Evolutionary conservation across 495 filamentous ascomycete species (phyloP).

Genomic region (Penicillium cinerascens): DNA sequence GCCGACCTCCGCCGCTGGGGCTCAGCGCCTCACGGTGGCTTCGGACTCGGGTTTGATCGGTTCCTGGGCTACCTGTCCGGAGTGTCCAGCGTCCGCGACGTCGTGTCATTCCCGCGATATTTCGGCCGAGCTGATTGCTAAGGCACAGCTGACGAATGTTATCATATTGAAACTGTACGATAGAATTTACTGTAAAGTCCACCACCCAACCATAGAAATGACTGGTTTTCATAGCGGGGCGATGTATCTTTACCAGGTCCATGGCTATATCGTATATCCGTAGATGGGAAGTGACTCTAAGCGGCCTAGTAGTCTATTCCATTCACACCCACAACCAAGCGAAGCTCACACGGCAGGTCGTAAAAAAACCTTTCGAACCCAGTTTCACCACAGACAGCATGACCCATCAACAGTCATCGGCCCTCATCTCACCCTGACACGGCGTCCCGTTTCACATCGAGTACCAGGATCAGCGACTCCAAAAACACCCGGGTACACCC

Average conservation of each 20-base stretch:
- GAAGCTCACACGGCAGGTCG: background rate
- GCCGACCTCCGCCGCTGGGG: constrained; percentile 92
- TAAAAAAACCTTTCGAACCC: background rate
- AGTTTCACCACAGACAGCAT: background rate
- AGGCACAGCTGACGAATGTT: constrained; percentile 7
- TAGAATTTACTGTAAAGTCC: constrained; percentile 2
- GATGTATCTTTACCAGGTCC: background rate
- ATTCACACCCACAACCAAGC: background rate
- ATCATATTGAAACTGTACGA: constrained; percentile 18
- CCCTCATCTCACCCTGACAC: background rate
- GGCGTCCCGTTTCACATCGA: background rate
- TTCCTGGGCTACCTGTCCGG: constrained; percentile 83
- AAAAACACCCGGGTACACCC: background rate
- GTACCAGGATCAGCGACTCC: background rate
- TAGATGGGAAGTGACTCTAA: background rate
- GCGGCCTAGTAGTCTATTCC: background rate
- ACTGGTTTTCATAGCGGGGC: background rate
- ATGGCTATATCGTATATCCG: background rate
- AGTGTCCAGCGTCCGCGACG: constrained; percentile 78
- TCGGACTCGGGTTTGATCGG: constrained; percentile 91
- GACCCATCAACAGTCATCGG: background rate
- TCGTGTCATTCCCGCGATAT: constrained; percentile 86
- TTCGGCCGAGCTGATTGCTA: constrained; percentile 88
- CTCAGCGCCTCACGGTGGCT: constrained; percentile 92
- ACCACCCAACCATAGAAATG: background rate